Percentiles rank a stretch among this genome's conserved stretches.
Evolutionary conservation across 164 flowering plant species (phyloP).

Genomic region (Aristolochia fimbriata): DNA sequence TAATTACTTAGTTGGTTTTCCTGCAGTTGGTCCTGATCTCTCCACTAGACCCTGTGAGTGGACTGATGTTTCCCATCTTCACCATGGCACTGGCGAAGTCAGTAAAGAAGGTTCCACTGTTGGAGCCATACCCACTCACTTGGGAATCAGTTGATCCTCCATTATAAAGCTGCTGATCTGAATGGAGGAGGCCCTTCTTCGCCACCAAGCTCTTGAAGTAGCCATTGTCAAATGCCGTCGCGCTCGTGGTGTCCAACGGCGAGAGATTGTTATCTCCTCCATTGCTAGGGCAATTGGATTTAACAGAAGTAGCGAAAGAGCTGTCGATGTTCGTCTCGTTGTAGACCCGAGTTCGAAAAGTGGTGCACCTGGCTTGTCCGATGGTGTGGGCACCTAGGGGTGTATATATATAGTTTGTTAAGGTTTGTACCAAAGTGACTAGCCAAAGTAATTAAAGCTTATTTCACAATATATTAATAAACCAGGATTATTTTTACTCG

Average conservation of each 20-base stretch:
- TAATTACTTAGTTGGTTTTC: neutral
- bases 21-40: constrained; percentile 6
- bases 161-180: constrained; percentile 10
- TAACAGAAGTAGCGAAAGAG: constrained; percentile 1
- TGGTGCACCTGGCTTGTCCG: constrained; percentile 12
- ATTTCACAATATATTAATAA: too few relatives aligned
- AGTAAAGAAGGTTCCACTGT: neutral
- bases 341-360: constrained; percentile 12
- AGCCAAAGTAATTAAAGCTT: neutral
- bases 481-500: too few relatives aligned
- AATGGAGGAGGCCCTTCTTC: constrained; percentile 9
- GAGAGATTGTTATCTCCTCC: constrained; percentile 10
- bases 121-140: constrained; percentile 3
- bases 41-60: constrained; percentile 5
- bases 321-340: constrained; percentile 16
- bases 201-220: constrained; percentile 9
- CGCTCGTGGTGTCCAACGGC: constrained; percentile 5
- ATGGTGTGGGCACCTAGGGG: constrained; percentile 13
- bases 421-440: neutral
- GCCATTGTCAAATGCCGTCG: constrained; percentile 1
- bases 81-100: constrained; percentile 7
- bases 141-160: constrained; percentile 12
- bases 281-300: constrained; percentile 7
- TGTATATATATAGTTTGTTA: neutral
- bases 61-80: constrained; percentile 7